These are phyloP conservation scores for Spencermartinsiella ligniputridi DNA, from an alignment of 1,139 yeast genomes.

Conservation along the genomic window DNA sequence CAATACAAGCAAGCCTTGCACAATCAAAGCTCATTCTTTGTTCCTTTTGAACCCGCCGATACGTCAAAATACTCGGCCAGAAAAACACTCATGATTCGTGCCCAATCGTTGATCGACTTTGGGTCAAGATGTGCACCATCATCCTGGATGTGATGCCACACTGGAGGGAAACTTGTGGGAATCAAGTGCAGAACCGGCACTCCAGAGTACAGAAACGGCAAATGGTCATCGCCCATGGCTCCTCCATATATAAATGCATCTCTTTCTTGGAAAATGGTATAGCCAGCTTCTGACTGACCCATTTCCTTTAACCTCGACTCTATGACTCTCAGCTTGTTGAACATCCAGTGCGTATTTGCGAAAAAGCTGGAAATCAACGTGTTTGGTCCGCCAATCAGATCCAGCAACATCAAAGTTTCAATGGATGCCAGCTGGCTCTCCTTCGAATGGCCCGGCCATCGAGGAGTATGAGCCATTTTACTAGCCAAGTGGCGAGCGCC, in stretches of 20 bases:
- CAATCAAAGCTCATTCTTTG: constrained; percentile 13
- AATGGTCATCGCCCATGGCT: constrained; percentile 49
- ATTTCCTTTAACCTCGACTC: constrained; percentile 21
- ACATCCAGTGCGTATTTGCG: constrained; percentile 39
- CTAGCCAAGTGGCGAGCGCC: constrained; percentile 50
- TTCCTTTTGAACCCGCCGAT: constrained; percentile 11
- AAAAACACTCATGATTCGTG: constrained; percentile 32
- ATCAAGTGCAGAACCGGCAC: constrained; percentile 49
- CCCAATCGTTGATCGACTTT: constrained; percentile 36
- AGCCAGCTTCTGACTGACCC: constrained; percentile 13
- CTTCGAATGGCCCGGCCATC: not conserved
- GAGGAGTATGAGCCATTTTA: constrained; percentile 31
- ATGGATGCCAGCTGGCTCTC: constrained; percentile 29
- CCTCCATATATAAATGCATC: constrained; percentile 26
- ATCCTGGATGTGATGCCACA: constrained; percentile 47
- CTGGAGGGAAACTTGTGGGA: constrained; percentile 45
- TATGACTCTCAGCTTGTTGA: constrained; percentile 33
- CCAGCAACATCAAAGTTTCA: constrained; percentile 45
- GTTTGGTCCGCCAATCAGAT: constrained; percentile 42
- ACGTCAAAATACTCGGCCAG: constrained; percentile 33
- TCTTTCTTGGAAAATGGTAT: constrained; percentile 20
- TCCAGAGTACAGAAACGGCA: constrained; percentile 45
- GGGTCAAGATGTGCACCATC: constrained; percentile 34
- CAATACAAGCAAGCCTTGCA: too few relatives aligned
- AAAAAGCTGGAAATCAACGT: constrained; percentile 45